These are phyloP conservation scores for Diaporthe sp. DNA, from an alignment of 2,329 filamentous ascomycete genomes.

Conservation along the genomic window DNA sequence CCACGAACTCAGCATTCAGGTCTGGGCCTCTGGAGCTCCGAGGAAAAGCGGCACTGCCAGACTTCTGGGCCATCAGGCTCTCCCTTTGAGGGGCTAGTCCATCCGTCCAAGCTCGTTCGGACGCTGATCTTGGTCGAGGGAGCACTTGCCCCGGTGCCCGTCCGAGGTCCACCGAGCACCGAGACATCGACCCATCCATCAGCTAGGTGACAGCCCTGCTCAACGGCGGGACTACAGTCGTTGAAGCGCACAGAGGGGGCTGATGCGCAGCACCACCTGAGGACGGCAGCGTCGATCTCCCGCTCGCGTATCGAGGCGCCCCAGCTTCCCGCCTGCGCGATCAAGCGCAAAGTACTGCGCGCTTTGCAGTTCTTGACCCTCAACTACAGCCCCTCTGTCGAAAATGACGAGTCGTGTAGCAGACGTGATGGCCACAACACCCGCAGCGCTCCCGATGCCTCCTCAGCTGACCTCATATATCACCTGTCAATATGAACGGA, in stretches of 20 bases:
- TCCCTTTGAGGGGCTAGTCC: constrained; percentile 14
- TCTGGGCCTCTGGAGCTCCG: background rate
- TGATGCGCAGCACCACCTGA: constrained; percentile 2
- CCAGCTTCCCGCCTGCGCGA: background rate
- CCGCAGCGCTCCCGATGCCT: background rate
- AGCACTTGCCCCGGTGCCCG: background rate
- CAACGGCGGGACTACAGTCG: constrained; percentile 21
- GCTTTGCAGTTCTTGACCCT: background rate
- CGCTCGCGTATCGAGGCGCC: background rate
- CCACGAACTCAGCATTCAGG: background rate
- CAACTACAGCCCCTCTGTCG: background rate
- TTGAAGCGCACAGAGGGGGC: background rate
- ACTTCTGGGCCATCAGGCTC: background rate
- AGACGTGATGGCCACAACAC: background rate
- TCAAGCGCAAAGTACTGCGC: background rate
- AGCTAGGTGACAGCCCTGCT: constrained; percentile 29
- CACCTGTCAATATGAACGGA: background rate
- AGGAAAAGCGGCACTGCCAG: background rate
- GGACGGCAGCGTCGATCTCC: constrained; percentile 30
- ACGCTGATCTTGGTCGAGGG: constrained; percentile 26
- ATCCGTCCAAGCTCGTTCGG: background rate
- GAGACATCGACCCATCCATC: constrained; percentile 32
- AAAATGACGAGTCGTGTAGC: background rate
- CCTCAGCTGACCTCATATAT: background rate
- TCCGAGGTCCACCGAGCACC: constrained; percentile 18